Evolutionary conservation across 164 flowering plant species (phyloP).

Genomic region (Taxillus chinensis): DNA sequence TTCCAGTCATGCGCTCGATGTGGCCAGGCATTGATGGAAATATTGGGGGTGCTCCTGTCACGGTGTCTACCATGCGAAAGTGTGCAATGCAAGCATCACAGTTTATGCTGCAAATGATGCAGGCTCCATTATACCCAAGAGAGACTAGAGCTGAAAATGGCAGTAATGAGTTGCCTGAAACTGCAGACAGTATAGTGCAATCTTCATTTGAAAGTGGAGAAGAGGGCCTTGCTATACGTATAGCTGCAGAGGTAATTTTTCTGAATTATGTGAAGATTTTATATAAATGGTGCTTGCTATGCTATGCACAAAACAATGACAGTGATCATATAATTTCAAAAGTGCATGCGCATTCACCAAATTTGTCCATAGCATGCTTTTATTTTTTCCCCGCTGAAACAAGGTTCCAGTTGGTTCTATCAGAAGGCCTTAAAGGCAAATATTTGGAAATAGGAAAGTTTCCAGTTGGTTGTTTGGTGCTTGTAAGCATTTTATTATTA

Average conservation of each 20-base stretch:
- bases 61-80: slow-evolving; percentile 70
- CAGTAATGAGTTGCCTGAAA: slow-evolving; percentile 19
- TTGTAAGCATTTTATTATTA: too few species aligned
- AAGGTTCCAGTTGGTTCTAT: too few species aligned
- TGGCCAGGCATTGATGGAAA: slow-evolving; percentile 89
- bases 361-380: too few species aligned
- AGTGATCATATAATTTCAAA: too few species aligned
- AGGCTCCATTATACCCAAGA: slow-evolving; percentile 51
- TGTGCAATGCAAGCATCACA: slow-evolving; percentile 84
- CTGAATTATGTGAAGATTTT: not conserved
- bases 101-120: slow-evolving; percentile 97
- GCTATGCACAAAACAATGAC: too few species aligned
- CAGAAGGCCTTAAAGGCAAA: too few species aligned
- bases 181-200: slow-evolving; percentile 12
- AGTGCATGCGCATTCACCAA: too few species aligned
- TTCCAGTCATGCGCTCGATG: slow-evolving; percentile 71
- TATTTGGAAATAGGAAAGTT: too few species aligned
- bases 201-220: slow-evolving; percentile 47
- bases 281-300: too few species aligned
- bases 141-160: slow-evolving; percentile 25
- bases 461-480: too few species aligned
- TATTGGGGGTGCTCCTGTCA: slow-evolving; percentile 44
- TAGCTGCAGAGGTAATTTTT: slow-evolving; percentile 64
- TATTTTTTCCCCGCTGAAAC: too few species aligned
- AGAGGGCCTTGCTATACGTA: slow-evolving; percentile 89